Evolutionary conservation across 495 filamentous ascomycete species (phyloP), one percentile per base, ranked within the genome.

Genomic region (Talaromyces liani): DNA sequence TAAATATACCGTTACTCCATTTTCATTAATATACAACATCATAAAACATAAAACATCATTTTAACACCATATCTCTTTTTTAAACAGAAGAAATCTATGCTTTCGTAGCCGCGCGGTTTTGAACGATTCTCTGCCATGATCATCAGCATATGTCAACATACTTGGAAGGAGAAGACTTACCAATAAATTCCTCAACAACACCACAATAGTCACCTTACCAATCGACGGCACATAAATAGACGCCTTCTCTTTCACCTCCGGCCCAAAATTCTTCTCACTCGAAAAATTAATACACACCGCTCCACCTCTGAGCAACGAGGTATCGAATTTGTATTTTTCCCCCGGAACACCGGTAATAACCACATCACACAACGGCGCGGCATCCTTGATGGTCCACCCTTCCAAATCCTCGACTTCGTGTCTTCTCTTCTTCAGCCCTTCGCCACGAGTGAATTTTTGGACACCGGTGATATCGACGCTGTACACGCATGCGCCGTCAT

Each of bases 271-370:
- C 82, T 92, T 92, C 72, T 92, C 92, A 49, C 89, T 95, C 16
- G 92, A 96, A 75, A 98, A 97, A 75, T 98, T 98, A 74, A 98
- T 90, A 77, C 94, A 98, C 20, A 96, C 91, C 47, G 90, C 92
- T 59, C 94, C 94, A 47, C 96, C 91, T 47, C 89, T 84, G 64
- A 98, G 74, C 60, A 95, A 74, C 47, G 88, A 82, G 4, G 87
- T 88, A 7, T 93, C 91, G 45, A 98, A 90, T 79, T 97, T 97
- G 80, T 87, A 98, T 56, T 76, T 82, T 22, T 92, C 85, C 10
- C 85, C 82, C 0, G 94, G 94, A n/a, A 98, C 94, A 61, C 94
- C 94, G 56, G 88, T 88, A 66, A 98, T 92, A 34, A 98, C 89
- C 20, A 98, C 95, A 73, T 98, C 93, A 71, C 91, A 93, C 39